Evolutionary conservation across 495 filamentous ascomycete species (phyloP), one percentile per base, ranked within the genome.

Genomic region (Trichoderma reesei): DNA sequence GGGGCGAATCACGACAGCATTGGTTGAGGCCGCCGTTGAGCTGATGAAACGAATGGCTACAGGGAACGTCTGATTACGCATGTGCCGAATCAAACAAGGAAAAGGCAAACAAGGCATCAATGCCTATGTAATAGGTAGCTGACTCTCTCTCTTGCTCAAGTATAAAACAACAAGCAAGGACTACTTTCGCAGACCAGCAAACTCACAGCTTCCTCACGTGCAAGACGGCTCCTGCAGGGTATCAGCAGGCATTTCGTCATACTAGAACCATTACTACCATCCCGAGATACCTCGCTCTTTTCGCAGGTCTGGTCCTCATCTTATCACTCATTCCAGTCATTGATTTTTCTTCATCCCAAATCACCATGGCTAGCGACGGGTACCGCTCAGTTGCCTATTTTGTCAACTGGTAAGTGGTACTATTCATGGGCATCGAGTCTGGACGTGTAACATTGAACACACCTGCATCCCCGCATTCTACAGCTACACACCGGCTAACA

Each of bases 381-480:
- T 89, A 85, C 72, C 84, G 83, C 66, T 81, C 86, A 6, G 88
- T 94, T 62, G 89, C 88, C 16, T 96, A 96, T 78, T 96, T 87
- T 67, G 88, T 91, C 63, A 92, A 96, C 76, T 94, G 90, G 85
- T 73, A 65, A 41, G 66, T 38, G 11, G 34, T 11, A 18, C 39
- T 11, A 41, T 26, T 39, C 61, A 26, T 33, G 3, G 1, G 26
- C 26, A 26, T 26, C 26, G 26, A 26, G 26, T 26, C 18, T 26
- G 20, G 11, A 64, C n/a, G 20, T 11, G 10, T 26, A 0, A 26
- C 26, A 26, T 26, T 26, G 26, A 26, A 26, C 26, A 26, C 26
- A 26, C 26, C 26, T 26, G 26, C 26, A 44, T 44, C 18, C 4
- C 16, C 3, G 8, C 18, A 18, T 48, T 26, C 16, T 18, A 20